Evolutionary conservation across 352 stramenopile species (phyloP).

Genomic region (Blastocystis sp.): DNA sequence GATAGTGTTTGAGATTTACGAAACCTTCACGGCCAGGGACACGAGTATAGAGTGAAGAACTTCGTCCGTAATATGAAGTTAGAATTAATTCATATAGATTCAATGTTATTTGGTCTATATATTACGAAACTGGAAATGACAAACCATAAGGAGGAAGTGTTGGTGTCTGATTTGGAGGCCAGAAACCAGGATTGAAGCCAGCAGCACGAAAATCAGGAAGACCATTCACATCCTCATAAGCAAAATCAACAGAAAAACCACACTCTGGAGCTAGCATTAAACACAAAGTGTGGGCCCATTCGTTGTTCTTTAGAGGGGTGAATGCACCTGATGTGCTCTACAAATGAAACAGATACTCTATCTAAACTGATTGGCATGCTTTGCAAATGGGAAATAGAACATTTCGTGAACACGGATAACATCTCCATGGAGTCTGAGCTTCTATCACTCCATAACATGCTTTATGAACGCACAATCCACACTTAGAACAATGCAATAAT

Average conservation of each 20-base stretch:
- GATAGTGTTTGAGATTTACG: background rate
- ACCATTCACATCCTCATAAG: slow-evolving; percentile 37
- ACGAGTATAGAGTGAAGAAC: background rate
- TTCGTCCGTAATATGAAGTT: slow-evolving; percentile 4
- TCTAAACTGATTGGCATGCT: background rate
- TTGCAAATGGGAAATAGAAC: background rate
- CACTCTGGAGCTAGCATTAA: background rate
- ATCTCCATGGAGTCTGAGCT: background rate
- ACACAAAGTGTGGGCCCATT: slow-evolving; percentile 3
- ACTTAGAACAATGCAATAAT: background rate
- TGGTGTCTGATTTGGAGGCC: too few species aligned
- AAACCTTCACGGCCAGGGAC: background rate
- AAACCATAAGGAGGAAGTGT: too few species aligned
- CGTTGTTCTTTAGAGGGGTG: background rate
- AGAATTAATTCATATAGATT: slow-evolving; percentile 15
- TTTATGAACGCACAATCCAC: slow-evolving; percentile 7
- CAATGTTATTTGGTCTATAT: background rate
- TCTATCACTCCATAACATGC: slow-evolving; percentile 42
- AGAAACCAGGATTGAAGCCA: background rate
- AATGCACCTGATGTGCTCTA: background rate
- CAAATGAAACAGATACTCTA: background rate
- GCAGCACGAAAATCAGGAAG: background rate
- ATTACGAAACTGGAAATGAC: background rate
- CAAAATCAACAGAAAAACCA: slow-evolving; percentile 1
- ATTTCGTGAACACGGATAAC: background rate